Evolutionary conservation across 1,284 basidiomycete genomes (phyloP), one percentile per base, ranked within the genome.

Genomic region (Neotropicomus parvogracilis): DNA sequence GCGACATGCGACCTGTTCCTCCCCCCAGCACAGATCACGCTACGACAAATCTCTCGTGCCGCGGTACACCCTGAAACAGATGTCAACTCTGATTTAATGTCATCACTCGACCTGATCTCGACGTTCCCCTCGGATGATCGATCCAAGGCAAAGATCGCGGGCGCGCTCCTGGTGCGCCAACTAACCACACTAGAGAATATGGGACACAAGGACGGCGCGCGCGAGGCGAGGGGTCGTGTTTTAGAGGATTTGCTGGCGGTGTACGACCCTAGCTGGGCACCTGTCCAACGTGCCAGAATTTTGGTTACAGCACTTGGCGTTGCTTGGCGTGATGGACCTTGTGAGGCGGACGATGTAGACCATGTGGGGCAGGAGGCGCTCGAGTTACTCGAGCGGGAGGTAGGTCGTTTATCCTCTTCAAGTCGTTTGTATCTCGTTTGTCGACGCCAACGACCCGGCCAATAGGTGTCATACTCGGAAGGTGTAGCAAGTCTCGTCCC

Each of bases 1-100:
- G 81, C 78, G 6, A 68, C 76, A 2, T 83, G 75, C 58, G 86
- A 89, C 26, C 73, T 89, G 4, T 69, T 84, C 33, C 66, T 81
- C 35, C 54, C 70, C 7, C 69, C 79, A 0, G 57, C 63, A 4
- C 65, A 73, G 13, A 65, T 85, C 4, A 44, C 52, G 12, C 38
- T 63, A n/a, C 46, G 51, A 26, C 42, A 35, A 19, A 26, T 54
- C n/a, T 42, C 26, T 3, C 31, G 19, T 24, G 14, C 14, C 16
- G 31, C 26, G 8, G 4, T 17, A 2, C 16, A 14, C 40, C 20
- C 49, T 3, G 37, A 39, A n/a, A 16, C 2, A 1, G 40, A 40
- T 16, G 3, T 29, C 14, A 7, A 36, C 16, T 6, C 43, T 13
- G 27, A 44, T 28, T n/a, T 14, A 21, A 13, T 17, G 9, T 33